Base-by-base conservation (phyloP, 768 basidiomycete genomes). In the Neoboletus magnificus region DNA sequence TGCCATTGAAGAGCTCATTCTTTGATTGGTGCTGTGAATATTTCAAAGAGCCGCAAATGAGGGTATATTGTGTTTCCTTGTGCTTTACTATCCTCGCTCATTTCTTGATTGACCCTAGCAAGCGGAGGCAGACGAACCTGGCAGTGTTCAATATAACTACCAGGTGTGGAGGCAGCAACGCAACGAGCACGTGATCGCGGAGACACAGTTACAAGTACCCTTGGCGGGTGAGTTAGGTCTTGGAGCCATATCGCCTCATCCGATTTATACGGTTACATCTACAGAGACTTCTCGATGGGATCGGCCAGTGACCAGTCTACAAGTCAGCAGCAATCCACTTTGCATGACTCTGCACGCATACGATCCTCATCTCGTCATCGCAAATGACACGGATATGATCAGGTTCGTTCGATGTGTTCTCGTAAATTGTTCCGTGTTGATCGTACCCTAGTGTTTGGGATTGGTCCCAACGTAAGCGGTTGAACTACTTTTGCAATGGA, bases 31-130 rank as follows among this genome's bases (percentile, higher is more conserved):
- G 93, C 56, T 83, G 85, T 65, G 95, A 98, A 67, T 98, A 98
- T 69, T 99, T 98, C 76, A 93, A 89, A 59, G 95, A 98, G 69
- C 93, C 96, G 4, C 97, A 99, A 71, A 98, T 99, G 96, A 87
- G 93, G 79, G 94, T 96, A 68, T 65, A 84, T 63, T 15, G 33
- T 39, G 27, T 20, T 55, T 48, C 32, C 35, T 40, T n/a, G 11
- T 35, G 16, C 45, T 52, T 15, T 45, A 33, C n/a, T 40, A 2
- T 39, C 16, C 13, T 15, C 42, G 50, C 56, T 66, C 56, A 56
- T 61, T n/a, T 47, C 33, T 41, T 58, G 48, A 55, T 32, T 47
- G 25, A 59, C 32, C 49, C 3, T 63, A 95, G 95, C 89, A 93
- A 84, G 84, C 91, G 8, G 96, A 98, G 67, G 86, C 86, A 2